phyloP scores from a whole-genome alignment of 306 rosid genomes.

The Morella rubra region DNA sequence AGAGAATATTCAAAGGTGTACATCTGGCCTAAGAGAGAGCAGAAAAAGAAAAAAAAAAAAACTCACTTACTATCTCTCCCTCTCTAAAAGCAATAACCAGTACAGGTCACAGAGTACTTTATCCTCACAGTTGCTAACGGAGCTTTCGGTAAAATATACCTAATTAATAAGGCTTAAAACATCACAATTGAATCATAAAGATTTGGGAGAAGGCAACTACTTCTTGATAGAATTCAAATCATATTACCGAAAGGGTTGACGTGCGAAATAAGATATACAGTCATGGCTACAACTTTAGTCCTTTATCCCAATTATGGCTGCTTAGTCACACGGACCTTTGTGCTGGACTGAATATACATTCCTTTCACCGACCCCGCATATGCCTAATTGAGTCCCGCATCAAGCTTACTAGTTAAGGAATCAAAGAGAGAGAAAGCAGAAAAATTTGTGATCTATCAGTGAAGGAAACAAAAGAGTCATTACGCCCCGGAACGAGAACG shows the following conservation, averaged over 20 bases:
- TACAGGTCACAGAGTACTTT: too few relatives aligned
- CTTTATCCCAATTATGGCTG: not conserved
- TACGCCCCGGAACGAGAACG: too few relatives aligned
- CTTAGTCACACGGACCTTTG: not conserved
- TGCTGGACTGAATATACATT: too few relatives aligned
- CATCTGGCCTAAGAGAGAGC: not conserved
- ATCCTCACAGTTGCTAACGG: not conserved
- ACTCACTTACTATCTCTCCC: not conserved
- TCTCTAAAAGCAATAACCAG: not conserved
- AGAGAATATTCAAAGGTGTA: too few relatives aligned
- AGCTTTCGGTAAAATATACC: not conserved
- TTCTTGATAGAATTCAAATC: not conserved
- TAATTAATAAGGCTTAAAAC: not conserved
- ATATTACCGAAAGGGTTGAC: not conserved
- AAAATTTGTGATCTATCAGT: not conserved
- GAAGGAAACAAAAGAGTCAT: not conserved
- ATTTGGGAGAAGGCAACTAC: not conserved
- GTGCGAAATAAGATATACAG: too few relatives aligned
- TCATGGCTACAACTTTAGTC: not conserved
- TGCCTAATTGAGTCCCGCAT: not conserved
- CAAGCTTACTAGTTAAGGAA: not conserved
- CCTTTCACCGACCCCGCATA: not conserved
- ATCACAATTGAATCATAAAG: not conserved
- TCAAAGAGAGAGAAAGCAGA: not conserved
- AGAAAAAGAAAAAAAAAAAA: not conserved